Evolutionary conservation across 345 rosid species (phyloP), one percentile per base, ranked within the genome.

Genomic region (Pistacia integerrima): DNA sequence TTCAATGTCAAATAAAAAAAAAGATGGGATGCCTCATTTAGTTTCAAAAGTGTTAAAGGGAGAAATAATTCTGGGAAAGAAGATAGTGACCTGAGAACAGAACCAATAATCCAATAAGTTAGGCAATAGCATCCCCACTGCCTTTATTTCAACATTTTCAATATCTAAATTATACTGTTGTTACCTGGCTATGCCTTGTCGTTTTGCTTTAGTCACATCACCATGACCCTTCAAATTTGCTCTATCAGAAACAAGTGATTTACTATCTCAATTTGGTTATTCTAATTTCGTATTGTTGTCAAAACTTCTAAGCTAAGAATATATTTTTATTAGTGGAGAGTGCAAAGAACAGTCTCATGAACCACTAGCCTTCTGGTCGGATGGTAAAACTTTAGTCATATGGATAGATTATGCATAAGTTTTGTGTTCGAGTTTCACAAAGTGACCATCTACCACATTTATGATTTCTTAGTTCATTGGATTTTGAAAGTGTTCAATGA

Each of bases 1-100:
- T 58, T 72, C 68, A 70, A 8, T 79, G 57, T 52, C 73, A 69
- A 0, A 48, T 1, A 33, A 83, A 83, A 68, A 28, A 5, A 71
- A 65, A 64, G 14, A 70, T n/a, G 33, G 22, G n/a, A 61, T 28
- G 58, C 55, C 73, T 57, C 66, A 69, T 63, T 63, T 61, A 48
- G 76, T 28, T 28, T 41, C 16, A n/a, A 64, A 79, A 76, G 78
- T 68, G 25, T 46, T 46, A 33, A 35, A 22, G n/a, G 46, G 11
- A 49, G 36, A 56, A 72, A 76, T 67, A 76, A 76, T 76, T 67
- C 52, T 33, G 44, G 59, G 16, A 25, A 52, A 58, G 20, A 44
- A 56, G 38, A 64, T 17, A 1, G 22, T 18, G 70, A 63, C 62
- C 59, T 3, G 13, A 18, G 60, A 63, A 64, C n/a, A 18, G 60